Base-by-base conservation (phyloP, 176 grass and related monocot genomes). In the Aechmea fasciata region DNA sequence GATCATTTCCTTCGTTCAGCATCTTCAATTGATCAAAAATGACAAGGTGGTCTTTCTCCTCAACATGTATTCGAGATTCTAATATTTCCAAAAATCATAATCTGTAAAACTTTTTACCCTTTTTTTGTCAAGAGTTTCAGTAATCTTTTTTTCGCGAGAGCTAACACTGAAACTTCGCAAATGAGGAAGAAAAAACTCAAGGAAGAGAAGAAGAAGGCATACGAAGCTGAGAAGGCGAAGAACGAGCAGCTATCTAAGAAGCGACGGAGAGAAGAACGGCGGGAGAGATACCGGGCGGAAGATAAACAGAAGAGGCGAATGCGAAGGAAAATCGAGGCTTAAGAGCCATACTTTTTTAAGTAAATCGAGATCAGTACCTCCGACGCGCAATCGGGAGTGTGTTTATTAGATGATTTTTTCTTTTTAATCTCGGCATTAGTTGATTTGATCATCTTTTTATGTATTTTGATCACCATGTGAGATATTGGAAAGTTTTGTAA, bases 221-320 rank as follows among this genome's bases (percentile, higher is more conserved):
- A 93, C 3, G 84, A 99, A 79, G 76, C 64, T 49, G 84, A 93
- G 80, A 99, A 90, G 81, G 77, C 84, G 15, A 93, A 99, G 78
- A 74, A 81, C 0, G 90, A 93, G 69, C 80, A 80, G 41, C 51
- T 90, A 49, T 75, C 75, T 1, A 93, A 88, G 80, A 99, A 99
- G 69, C 84, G 84, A 1, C 85, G 81, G 65, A 81, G 87, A 80
- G 90, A 99, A 66, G 90, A 90, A 66, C 86, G 86, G 54, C 79
- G 84, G 1, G 87, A 86, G 77, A 83, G 90, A 59, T 99, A 99
- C 61, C 82, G 94, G 8, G 67, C 74, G 70, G 84, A 99, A 81
- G 94, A 93, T 67, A 93, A 99, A 76, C 84, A 80, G 59, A 82
- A 85, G 72, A 93, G 88, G 50, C 81, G 87, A 11, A 74, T 69